Evolutionary conservation across 441 rosid species (phyloP).

Genomic region (Arabidopsis lyrata): DNA sequence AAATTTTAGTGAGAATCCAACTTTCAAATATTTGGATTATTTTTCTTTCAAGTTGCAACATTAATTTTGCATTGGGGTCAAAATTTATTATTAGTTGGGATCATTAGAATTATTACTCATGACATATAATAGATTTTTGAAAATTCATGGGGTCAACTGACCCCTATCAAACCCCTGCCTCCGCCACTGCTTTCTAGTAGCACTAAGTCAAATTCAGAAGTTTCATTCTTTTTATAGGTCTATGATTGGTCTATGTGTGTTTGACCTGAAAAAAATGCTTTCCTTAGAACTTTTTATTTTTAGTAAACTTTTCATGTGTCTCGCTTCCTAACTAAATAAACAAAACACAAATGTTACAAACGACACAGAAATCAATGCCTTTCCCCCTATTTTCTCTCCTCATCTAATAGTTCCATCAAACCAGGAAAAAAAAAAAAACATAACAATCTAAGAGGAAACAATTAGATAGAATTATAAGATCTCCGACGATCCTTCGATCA

Average conservation of each 20-base stretch:
- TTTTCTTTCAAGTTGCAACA: too few relatives aligned
- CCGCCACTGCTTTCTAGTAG: neutral
- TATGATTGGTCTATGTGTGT: constrained; percentile 31
- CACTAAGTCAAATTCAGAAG: constrained; percentile 26
- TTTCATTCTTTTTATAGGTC: constrained; percentile 31
- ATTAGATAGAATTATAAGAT: constrained; percentile 26
- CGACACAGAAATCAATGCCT: constrained; percentile 34
- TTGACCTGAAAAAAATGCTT: constrained; percentile 43
- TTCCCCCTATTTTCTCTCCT: constrained; percentile 40
- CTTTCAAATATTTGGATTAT: too few relatives aligned
- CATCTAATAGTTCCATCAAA: constrained; percentile 27
- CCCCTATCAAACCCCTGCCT: too few relatives aligned
- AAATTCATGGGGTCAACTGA: too few relatives aligned
- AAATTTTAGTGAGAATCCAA: too few relatives aligned
- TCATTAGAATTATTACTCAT: too few relatives aligned
- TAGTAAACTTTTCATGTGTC: constrained; percentile 37
- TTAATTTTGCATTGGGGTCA: too few relatives aligned
- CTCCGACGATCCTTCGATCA: constrained; percentile 26
- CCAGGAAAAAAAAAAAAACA: constrained; percentile 11
- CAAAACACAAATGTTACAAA: constrained; percentile 40
- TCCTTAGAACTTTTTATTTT: constrained; percentile 36
- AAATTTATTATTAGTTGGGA: too few relatives aligned
- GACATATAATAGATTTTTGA: too few relatives aligned
- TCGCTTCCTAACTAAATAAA: constrained; percentile 38
- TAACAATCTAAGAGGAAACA: constrained; percentile 20